Conservation (phyloP, 345 rosid genomes). For the Geranium brycei region DNA sequence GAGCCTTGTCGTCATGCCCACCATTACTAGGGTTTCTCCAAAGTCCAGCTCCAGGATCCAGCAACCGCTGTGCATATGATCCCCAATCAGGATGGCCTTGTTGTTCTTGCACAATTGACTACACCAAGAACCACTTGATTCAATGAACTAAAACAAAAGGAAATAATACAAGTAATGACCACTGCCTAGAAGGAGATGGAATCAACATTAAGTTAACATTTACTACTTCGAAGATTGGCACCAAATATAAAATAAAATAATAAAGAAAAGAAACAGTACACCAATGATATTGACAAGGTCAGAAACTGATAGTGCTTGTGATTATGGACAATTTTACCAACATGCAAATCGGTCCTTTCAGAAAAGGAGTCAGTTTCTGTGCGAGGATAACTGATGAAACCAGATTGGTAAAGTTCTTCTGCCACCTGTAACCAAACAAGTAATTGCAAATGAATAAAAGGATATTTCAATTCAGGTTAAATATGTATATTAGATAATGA, state of each 20-base stretch:
- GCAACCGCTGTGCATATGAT: slow-evolving; percentile 63
- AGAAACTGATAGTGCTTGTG: neutral
- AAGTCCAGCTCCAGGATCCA: slow-evolving; percentile 61
- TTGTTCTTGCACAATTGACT: slow-evolving; percentile 84
- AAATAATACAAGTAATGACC: neutral
- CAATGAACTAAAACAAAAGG: slow-evolving; percentile 6
- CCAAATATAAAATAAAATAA: too few relatives aligned
- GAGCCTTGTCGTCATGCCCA: slow-evolving; percentile 98
- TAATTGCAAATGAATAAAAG: neutral
- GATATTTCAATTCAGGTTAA: neutral
- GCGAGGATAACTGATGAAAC: slow-evolving; percentile 97
- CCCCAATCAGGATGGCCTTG: slow-evolving; percentile 87
- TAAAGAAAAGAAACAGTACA: neutral
- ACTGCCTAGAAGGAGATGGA: neutral
- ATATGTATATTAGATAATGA: slow-evolving; percentile 1
- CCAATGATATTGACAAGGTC: neutral
- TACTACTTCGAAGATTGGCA: neutral
- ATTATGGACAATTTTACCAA: slow-evolving; percentile 36
- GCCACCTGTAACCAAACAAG: slow-evolving; percentile 57
- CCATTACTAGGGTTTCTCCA: slow-evolving; percentile 95
- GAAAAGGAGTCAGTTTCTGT: slow-evolving; percentile 92
- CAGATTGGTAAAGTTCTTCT: slow-evolving; percentile 91
- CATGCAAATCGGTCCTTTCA: slow-evolving; percentile 76
- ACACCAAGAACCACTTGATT: slow-evolving; percentile 15
- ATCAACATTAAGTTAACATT: neutral